A percentile compares a stretch with the other conserved stretches of the same genome.
phyloP scores from a whole-genome alignment of 495 filamentous ascomycete species.

The Penicillium nucicola region DNA sequence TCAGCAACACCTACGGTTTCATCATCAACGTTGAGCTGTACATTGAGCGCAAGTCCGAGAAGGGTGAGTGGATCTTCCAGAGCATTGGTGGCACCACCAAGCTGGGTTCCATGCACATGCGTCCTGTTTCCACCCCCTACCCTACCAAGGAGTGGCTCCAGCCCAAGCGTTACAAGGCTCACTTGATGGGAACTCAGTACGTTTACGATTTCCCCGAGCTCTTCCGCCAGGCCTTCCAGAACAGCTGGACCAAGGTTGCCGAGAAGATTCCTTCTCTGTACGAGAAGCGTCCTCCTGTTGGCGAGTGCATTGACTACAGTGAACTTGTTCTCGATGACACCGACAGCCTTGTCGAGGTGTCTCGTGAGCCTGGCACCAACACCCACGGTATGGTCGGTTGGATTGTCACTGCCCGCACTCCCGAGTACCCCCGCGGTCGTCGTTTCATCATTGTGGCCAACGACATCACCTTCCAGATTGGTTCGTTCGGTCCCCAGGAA shows the following conservation, averaged over 20 bases:
- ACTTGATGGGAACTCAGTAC: conserved; percentile 98
- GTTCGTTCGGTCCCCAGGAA: conserved; percentile 92
- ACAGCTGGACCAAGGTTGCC: conserved; percentile 78
- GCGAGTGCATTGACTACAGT: conserved; percentile 92
- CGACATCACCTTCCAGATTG: conserved; percentile 98
- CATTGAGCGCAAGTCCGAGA: conserved; percentile 95
- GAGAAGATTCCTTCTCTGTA: conserved; percentile 66
- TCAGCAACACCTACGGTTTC: conserved; percentile 98
- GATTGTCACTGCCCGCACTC: conserved; percentile 93
- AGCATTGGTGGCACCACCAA: conserved; percentile 93
- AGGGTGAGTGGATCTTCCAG: conserved; percentile 95
- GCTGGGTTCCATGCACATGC: conserved; percentile 92
- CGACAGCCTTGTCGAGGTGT: conserved; percentile 88
- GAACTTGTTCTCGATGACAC: conserved; percentile 93
- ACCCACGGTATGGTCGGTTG: conserved; percentile 97
- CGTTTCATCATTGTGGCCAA: conserved; percentile 96
- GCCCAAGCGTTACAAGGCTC: conserved; percentile 98
- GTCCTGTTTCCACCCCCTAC: conserved; percentile 87
- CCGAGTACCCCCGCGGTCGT: conserved; percentile 92
- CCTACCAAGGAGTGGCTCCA: conserved; percentile 98
- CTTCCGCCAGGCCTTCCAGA: conserved; percentile 96
- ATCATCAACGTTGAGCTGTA: conserved; percentile 98
- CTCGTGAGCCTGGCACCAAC: conserved; percentile 91
- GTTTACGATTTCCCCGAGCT: conserved; percentile 99
- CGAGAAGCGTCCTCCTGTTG: conserved; percentile 76